Base-by-base conservation (phyloP, 2,329 filamentous ascomycete genomes). In the Aureobasidium sp. region DNA sequence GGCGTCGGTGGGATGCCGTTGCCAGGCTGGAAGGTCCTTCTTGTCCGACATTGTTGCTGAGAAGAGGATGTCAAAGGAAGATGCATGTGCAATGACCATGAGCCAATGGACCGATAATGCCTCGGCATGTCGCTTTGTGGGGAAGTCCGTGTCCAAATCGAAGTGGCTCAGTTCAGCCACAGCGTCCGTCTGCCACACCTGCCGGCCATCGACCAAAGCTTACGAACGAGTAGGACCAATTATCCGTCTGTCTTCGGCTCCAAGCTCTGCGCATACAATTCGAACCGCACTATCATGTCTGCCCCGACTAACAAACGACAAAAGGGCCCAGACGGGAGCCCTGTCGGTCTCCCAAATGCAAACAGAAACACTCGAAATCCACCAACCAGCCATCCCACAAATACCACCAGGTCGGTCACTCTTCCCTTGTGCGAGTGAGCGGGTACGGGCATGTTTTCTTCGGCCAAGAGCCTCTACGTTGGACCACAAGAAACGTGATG, bases 1-100 rank as follows among this genome's bases (percentile, higher is more conserved):
- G 9, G 22, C 39, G 15, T 62, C 49, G 31, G 49, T 48, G 34
- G 31, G 42, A 22, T 48, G 60, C 2, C 67, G 70, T 63, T 74
- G 72, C 72, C 72, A 74, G 17, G 70, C 65, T 31, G 72, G 72
- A 22, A 74, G 71, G 36, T 63, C 57, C 49, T 68, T 67, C 52
- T 71, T 63, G 62, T 68, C 66, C 5, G 69, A 66, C 70, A 73
- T 72, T 20, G 36, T 29, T 39, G 20, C 15, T 22, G 31, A 7
- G n/a, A 36, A 17, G 11, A 22, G 34, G 31, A 3, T 11, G 17
- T 20, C 31, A 12, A 34, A 11, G 22, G 22, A 3, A 14, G 6
- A 12, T 29, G 45, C 34, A 39, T 36, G 47, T 14, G 47, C 17
- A 48, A 27, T 48, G 44, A 27, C 45, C 14, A 39, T 34, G 31